Conservation (phyloP, 495 filamentous ascomycete genomes). For the Aspergillus diversus region DNA sequence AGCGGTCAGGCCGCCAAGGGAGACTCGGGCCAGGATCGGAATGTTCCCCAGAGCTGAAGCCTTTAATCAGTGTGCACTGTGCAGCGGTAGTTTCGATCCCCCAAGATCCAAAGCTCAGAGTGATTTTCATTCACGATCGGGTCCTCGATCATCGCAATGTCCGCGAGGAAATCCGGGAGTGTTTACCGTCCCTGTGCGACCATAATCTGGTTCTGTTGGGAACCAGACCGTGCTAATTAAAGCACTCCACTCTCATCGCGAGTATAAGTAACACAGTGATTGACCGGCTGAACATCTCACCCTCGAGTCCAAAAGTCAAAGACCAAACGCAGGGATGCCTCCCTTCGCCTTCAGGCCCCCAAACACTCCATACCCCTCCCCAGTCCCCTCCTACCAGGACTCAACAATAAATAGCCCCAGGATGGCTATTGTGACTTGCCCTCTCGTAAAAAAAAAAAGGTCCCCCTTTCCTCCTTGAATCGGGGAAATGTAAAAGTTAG, state of each 20-base stretch:
- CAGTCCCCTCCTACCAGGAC: background rate
- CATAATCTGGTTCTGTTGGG: too few species aligned
- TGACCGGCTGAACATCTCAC: too few species aligned
- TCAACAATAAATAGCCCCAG: background rate
- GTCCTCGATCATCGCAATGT: background rate
- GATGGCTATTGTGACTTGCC: background rate
- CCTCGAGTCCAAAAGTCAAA: too few species aligned
- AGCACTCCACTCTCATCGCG: too few species aligned
- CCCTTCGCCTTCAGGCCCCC: background rate
- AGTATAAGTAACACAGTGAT: too few species aligned
- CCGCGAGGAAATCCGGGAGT: background rate
- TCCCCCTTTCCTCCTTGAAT: background rate
- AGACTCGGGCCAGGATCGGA: background rate
- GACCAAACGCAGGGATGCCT: background rate
- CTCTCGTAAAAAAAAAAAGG: background rate
- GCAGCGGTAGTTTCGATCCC: background rate
- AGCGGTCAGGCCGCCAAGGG: constrained; percentile 2
- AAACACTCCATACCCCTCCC: background rate
- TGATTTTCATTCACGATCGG: background rate
- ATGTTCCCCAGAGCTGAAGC: background rate
- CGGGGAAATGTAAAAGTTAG: constrained; percentile 1
- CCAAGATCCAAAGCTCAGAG: background rate
- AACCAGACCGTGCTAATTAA: too few species aligned
- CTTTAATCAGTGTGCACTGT: background rate
- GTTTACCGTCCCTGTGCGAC: background rate